A percentile compares a stretch with the other conserved stretches of the same genome.
phyloP scores from a whole-genome alignment of 2,329 filamentous ascomycete genomes.

The Exophiala spinifera region DNA sequence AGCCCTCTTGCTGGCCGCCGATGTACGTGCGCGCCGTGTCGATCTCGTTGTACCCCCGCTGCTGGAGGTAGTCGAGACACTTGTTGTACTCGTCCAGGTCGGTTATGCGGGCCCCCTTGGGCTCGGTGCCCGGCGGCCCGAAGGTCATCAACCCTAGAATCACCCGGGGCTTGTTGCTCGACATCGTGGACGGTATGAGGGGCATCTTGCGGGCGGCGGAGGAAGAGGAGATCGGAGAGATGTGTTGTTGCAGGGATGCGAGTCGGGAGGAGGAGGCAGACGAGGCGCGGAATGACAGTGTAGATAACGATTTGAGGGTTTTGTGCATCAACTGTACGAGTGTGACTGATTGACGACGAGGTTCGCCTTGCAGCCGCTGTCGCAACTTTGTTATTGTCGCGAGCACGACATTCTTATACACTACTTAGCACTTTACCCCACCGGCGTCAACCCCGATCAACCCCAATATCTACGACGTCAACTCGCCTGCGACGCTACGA shows the following conservation, averaged over 20 bases:
- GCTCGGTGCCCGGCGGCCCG: conserved; percentile 56
- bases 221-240: conserved; percentile 3
- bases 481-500: too few species aligned
- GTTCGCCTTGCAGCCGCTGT: background rate
- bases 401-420: too few species aligned
- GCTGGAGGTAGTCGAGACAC: conserved; percentile 71
- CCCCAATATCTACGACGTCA: too few species aligned
- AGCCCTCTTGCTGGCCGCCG: conserved; percentile 71
- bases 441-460: too few species aligned
- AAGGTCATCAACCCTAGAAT: conserved; percentile 88
- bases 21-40: conserved; percentile 79
- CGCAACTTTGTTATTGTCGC: too few species aligned
- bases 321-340: background rate
- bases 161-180: conserved; percentile 56
- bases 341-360: background rate
- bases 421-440: too few species aligned
- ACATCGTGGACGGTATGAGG: conserved; percentile 18
- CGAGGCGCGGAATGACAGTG: background rate
- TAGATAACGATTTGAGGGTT: background rate
- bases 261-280: background rate
- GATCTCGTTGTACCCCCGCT: conserved; percentile 76
- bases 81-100: conserved; percentile 65
- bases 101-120: conserved; percentile 68
- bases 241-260: conserved; percentile 2
- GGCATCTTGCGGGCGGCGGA: conserved; percentile 16